Evolutionary conservation across 768 basidiomycete genomes (phyloP).

Genomic region (Stropharia rugosoannulata): DNA sequence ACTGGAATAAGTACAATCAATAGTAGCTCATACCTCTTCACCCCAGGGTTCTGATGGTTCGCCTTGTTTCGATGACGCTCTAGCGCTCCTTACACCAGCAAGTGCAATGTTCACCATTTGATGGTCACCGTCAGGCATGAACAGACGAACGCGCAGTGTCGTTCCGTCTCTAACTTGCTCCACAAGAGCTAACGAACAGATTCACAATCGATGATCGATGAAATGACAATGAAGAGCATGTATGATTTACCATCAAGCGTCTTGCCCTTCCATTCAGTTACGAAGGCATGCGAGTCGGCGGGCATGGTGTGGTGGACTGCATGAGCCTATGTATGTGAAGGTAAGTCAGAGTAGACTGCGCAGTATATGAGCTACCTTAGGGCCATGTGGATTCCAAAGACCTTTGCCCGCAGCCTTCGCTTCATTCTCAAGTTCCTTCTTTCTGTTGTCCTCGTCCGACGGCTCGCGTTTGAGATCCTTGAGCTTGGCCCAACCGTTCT

Average conservation of each 20-base stretch:
- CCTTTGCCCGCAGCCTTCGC: conserved; percentile 78
- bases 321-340: conserved; percentile 48
- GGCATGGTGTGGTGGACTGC: conserved; percentile 87
- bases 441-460: conserved; percentile 73
- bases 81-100: conserved; percentile 79
- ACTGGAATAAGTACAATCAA: conserved; percentile 3
- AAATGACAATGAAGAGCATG: background rate
- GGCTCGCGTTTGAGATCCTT: conserved; percentile 86
- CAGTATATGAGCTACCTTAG: conserved; percentile 43
- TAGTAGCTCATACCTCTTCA: conserved; percentile 69
- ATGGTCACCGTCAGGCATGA: conserved; percentile 87
- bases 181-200: conserved; percentile 64
- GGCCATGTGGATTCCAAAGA: conserved; percentile 83
- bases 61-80: conserved; percentile 66
- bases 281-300: conserved; percentile 81
- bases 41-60: conserved; percentile 82
- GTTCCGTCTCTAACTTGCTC: conserved; percentile 94
- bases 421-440: conserved; percentile 73
- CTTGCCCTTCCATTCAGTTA: conserved; percentile 91
- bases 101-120: conserved; percentile 86
- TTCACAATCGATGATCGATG: conserved; percentile 10
- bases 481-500: conserved; percentile 89
- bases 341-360: too few species aligned
- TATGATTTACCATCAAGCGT: conserved; percentile 70
- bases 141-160: conserved; percentile 82